phyloP scores from a whole-genome alignment of 1,139 yeast genomes.

The Yamadazyma dendronema region DNA sequence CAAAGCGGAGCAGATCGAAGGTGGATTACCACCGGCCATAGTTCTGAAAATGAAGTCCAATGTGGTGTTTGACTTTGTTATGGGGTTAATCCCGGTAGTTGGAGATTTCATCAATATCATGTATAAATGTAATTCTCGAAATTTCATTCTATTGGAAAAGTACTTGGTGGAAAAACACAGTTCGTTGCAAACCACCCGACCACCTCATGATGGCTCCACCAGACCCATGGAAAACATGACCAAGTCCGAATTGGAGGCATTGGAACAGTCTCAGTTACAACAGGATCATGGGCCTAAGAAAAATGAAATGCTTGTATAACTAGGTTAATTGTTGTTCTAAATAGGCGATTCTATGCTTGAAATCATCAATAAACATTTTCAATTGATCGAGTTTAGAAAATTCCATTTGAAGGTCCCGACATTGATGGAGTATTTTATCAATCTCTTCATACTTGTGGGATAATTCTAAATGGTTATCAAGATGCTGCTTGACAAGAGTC shows the following conservation, averaged over 20 bases:
- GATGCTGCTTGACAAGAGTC: conserved; percentile 28
- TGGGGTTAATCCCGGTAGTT: conserved; percentile 71
- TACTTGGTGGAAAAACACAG: conserved; percentile 47
- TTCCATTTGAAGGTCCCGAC: conserved; percentile 59
- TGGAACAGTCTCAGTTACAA: conserved; percentile 3
- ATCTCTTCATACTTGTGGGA: conserved; percentile 45
- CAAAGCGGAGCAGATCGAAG: conserved; percentile 56
- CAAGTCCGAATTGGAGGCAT: conserved; percentile 3
- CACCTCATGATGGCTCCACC: conserved; percentile 2
- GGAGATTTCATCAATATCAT: conserved; percentile 69
- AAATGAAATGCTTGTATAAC: conserved; percentile 4
- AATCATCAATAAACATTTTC: conserved; percentile 43
- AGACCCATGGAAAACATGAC: conserved; percentile 5
- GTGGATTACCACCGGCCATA: conserved; percentile 57
- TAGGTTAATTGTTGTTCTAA: conserved; percentile 24
- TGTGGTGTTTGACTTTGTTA: conserved; percentile 59
- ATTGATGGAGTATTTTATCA: conserved; percentile 42
- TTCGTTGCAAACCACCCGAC: neutral
- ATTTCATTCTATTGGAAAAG: conserved; percentile 61
- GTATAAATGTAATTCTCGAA: conserved; percentile 75
- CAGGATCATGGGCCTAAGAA: conserved; percentile 4
- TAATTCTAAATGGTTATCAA: conserved; percentile 19
- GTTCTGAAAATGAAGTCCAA: conserved; percentile 58
- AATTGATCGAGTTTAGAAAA: conserved; percentile 70
- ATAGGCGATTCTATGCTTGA: conserved; percentile 26